A percentile compares a stretch with the other conserved stretches of the same genome.
Evolutionary conservation across 2,329 filamentous ascomycete genomes (phyloP).

Genomic region (Trichophyton mentagrophytes): DNA sequence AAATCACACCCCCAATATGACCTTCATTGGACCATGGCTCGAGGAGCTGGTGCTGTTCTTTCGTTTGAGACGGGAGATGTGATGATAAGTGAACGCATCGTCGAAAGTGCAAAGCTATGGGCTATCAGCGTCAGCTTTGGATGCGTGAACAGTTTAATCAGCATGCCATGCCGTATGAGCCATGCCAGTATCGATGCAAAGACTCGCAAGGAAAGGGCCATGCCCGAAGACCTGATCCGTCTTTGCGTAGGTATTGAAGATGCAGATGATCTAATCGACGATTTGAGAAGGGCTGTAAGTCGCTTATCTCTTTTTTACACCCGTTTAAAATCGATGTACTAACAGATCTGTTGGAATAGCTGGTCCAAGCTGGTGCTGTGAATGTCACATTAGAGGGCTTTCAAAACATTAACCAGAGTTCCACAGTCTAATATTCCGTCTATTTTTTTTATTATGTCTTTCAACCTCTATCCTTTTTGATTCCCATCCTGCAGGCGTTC

Average conservation of each 20-base stretch:
- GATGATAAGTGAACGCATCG: constrained; percentile 73
- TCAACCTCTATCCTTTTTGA: background rate
- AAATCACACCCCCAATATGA: constrained; percentile 94
- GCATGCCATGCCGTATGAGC: constrained; percentile 99
- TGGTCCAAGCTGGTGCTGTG: constrained; percentile 90
- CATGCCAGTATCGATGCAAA: constrained; percentile 96
- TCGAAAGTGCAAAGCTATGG: constrained; percentile 83
- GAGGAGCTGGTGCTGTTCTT: constrained; percentile 84
- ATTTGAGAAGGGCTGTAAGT: constrained; percentile 79
- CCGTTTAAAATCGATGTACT: background rate
- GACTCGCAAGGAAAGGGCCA: constrained; percentile 72
- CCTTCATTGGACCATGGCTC: constrained; percentile 87
- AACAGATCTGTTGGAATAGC: constrained; percentile 36
- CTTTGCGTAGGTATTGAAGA: constrained; percentile 96
- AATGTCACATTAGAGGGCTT: constrained; percentile 75
- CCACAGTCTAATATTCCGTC: background rate
- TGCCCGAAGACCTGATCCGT: constrained; percentile 94
- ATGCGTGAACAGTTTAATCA: constrained; percentile 96
- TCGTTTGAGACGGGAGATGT: constrained; percentile 92
- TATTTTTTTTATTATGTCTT: background rate
- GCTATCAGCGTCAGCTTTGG: constrained; percentile 96
- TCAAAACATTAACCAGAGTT: constrained; percentile 40
- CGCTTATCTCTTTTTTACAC: background rate
- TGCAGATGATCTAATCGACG: constrained; percentile 78
- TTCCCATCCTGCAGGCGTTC: constrained; percentile 2